Evolutionary conservation across 371 early-diverging fungal genomes (phyloP).

Genomic region (Rhizomucor miehei): DNA sequence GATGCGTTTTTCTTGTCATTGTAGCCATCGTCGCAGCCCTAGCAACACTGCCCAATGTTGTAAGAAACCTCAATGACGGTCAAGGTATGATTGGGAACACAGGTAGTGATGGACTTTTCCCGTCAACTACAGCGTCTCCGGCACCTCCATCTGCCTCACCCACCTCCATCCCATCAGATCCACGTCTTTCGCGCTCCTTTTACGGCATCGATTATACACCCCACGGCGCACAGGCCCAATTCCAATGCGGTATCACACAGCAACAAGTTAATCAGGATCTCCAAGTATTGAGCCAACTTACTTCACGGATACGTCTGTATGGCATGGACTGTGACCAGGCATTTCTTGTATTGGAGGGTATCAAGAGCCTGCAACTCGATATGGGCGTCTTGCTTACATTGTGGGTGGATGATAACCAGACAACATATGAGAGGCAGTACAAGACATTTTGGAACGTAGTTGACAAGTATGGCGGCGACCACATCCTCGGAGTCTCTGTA

Average conservation of each 20-base stretch:
- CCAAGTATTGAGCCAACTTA: slow-evolving; percentile 34
- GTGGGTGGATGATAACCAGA: slow-evolving; percentile 37
- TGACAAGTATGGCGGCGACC: slow-evolving; percentile 27
- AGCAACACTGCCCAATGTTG: slow-evolving; percentile 7
- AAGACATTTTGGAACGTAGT: slow-evolving; percentile 25
- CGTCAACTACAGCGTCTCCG: background rate
- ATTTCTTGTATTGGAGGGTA: slow-evolving; percentile 25
- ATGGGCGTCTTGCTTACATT: slow-evolving; percentile 39
- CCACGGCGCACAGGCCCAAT: slow-evolving; percentile 32
- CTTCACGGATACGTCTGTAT: slow-evolving; percentile 46
- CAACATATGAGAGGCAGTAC: slow-evolving; percentile 39
- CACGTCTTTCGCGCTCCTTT: slow-evolving; percentile 26
- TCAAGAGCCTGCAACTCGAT: slow-evolving; percentile 30
- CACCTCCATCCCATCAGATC: slow-evolving; percentile 8
- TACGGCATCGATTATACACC: slow-evolving; percentile 51
- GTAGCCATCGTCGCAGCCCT: slow-evolving; percentile 3
- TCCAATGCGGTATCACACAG: slow-evolving; percentile 33
- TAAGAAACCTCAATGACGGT: background rate
- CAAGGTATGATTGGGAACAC: background rate
- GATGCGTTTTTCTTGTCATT: slow-evolving; percentile 3
- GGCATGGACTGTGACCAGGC: slow-evolving; percentile 49
- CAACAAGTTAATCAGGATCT: slow-evolving; percentile 35
- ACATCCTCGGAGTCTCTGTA: slow-evolving; percentile 43
- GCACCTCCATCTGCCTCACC: slow-evolving; percentile 1
- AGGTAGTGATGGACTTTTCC: slow-evolving; percentile 1